Conservation (phyloP, 2,329 filamentous ascomycete species). For the Colletotrichum viniferum region DNA sequence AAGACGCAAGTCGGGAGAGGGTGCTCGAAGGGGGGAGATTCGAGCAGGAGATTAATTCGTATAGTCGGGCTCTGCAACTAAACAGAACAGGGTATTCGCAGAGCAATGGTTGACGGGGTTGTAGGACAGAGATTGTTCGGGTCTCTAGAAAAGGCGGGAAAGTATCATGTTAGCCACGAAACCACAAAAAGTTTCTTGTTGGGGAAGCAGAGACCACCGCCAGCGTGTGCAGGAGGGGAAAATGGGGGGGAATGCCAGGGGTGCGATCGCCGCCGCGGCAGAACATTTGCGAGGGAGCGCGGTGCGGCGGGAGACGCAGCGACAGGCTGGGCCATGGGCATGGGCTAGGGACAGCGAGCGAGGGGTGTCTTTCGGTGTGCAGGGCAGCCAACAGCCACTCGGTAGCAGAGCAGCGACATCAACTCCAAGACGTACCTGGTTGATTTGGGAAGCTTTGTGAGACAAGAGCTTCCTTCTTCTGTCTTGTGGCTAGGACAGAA, state of each 20-base stretch:
- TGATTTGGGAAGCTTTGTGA: conserved; percentile 1
- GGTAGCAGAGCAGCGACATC: not conserved
- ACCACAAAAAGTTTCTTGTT: conserved; percentile 20
- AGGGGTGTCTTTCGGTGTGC: not conserved
- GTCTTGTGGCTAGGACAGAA: conserved; percentile 14
- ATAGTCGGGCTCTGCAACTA: conserved; percentile 1
- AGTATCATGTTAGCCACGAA: conserved; percentile 7
- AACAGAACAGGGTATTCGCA: conserved; percentile 17
- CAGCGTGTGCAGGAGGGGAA: not conserved
- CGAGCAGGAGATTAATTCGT: conserved; percentile 20
- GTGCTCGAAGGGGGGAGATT: conserved; percentile 17
- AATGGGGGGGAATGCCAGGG: conserved; percentile 13
- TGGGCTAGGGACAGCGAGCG: not conserved
- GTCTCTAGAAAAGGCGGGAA: conserved; percentile 7
- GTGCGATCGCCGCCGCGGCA: not conserved
- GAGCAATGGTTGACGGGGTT: conserved; percentile 11
- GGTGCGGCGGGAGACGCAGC: not conserved
- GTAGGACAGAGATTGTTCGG: conserved; percentile 19
- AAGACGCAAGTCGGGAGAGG: not conserved
- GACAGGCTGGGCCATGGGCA: not conserved
- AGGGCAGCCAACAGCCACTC: not conserved
- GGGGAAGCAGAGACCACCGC: not conserved
- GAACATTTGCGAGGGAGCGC: not conserved
- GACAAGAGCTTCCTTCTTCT: conserved; percentile 19
- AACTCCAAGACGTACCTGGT: conserved; percentile 7